A percentile compares a stretch with the other conserved stretches of the same genome.
phyloP scores from a whole-genome alignment of 257 asterid genomes.

The Solanum megistacrolobum region DNA sequence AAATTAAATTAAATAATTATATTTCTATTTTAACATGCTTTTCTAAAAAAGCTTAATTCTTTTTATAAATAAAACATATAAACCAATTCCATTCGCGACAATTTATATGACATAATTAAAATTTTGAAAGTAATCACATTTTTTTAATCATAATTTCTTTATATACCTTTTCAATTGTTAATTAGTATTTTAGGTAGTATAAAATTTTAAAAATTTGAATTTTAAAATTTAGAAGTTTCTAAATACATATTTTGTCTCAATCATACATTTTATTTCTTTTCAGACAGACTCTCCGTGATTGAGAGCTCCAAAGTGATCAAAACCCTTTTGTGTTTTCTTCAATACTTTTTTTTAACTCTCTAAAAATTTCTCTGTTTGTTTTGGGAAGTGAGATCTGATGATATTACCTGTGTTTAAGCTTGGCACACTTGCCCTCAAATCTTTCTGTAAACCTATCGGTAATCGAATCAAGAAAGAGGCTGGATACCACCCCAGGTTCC shows the following conservation, averaged over 20 bases:
- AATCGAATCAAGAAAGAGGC: constrained; percentile 76
- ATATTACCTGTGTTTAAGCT: constrained; percentile 67
- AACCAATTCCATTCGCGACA: no score
- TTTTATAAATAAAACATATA: no score
- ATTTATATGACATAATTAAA: no score
- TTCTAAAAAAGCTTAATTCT: no score
- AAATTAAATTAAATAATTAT: no score
- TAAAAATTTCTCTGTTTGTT: neutral
- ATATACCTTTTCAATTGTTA: no score
- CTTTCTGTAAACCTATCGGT: constrained; percentile 75
- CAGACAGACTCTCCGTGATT: neutral
- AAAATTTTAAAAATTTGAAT: no score
- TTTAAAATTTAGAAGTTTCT: no score
- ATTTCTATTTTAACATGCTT: no score
- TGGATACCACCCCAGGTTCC: constrained; percentile 53
- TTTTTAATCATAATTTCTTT: no score
- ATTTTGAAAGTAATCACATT: no score
- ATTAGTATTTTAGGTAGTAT: neutral
- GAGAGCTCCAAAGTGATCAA: neutral
- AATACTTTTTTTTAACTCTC: neutral
- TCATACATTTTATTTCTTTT: neutral
- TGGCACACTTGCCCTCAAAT: constrained; percentile 68
- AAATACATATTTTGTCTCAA: neutral
- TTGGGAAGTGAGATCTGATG: constrained; percentile 20
- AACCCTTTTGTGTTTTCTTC: neutral